Conservation (phyloP, 129 eudicot genomes). For the Rutidosis leptorrhynchoides region DNA sequence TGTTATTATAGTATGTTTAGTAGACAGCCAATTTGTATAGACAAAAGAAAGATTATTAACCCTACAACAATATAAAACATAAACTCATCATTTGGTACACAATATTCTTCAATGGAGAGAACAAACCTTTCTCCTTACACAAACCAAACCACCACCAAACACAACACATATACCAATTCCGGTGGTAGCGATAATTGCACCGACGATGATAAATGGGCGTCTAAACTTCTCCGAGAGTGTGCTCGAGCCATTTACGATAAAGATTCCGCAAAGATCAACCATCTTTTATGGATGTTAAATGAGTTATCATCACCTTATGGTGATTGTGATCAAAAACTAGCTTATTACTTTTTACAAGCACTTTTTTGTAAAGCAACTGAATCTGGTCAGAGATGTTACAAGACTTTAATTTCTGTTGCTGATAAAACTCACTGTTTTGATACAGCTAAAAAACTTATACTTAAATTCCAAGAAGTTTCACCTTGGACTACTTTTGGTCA, state of each 20-base stretch:
- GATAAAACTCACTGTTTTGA: conserved; percentile 73
- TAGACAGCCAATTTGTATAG: conserved; percentile 30
- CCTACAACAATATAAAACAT: conserved; percentile 15
- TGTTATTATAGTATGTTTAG: not conserved
- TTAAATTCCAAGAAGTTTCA: conserved; percentile 83
- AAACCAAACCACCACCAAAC: conserved; percentile 40
- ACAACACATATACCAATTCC: conserved; percentile 37
- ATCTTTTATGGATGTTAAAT: conserved; percentile 77
- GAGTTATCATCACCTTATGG: conserved; percentile 86
- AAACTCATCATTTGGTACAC: conserved; percentile 23
- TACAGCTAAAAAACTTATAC: conserved; percentile 52
- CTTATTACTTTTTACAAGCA: conserved; percentile 81
- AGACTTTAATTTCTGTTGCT: conserved; percentile 53
- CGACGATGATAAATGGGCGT: conserved; percentile 58
- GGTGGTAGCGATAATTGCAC: conserved; percentile 33
- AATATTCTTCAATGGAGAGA: conserved; percentile 41
- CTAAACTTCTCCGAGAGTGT: conserved; percentile 57
- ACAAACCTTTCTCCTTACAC: conserved; percentile 42
- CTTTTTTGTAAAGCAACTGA: conserved; percentile 71
- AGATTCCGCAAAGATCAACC: conserved; percentile 65
- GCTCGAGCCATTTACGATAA: conserved; percentile 67
- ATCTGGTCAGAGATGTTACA: conserved; percentile 62
- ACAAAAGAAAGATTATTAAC: conserved; percentile 21
- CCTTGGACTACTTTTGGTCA: conserved; percentile 97
- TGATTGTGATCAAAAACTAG: conserved; percentile 78